These are phyloP conservation scores for Kodamaea kaohsiungensis DNA, from an alignment of 805 yeast species.

Conservation along the genomic window DNA sequence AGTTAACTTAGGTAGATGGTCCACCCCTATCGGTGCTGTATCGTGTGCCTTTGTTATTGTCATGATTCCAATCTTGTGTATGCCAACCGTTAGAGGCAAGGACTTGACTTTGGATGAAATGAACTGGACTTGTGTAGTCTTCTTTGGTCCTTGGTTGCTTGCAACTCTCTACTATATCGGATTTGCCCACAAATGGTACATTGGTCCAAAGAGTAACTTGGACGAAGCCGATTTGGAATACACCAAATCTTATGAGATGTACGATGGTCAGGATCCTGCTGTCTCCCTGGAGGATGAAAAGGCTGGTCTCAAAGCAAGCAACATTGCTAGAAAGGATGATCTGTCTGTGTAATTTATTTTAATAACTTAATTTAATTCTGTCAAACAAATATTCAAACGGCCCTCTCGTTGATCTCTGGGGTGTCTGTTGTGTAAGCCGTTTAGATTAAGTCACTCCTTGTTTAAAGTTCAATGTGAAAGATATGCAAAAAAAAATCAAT, in stretches of 20 bases:
- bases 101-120: slow-evolving; percentile 36
- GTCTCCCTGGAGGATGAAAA: slow-evolving; percentile 8
- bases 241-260: slow-evolving; percentile 17
- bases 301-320: neutral
- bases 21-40: slow-evolving; percentile 49
- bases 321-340: neutral
- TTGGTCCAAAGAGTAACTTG: slow-evolving; percentile 59
- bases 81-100: slow-evolving; percentile 46
- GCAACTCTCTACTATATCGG: slow-evolving; percentile 51
- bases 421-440: too few relatives aligned
- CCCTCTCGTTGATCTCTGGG: too few relatives aligned
- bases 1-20: slow-evolving; percentile 59
- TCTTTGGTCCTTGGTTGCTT: slow-evolving; percentile 57
- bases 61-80: slow-evolving; percentile 62
- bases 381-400: too few relatives aligned
- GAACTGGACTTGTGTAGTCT: slow-evolving; percentile 66
- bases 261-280: slow-evolving; percentile 7
- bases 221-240: slow-evolving; percentile 35
- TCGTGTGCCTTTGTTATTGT: slow-evolving; percentile 51
- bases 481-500: too few relatives aligned
- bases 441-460: too few relatives aligned
- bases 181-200: slow-evolving; percentile 60
- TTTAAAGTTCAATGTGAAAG: too few relatives aligned
- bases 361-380: neutral
- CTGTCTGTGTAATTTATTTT: neutral